These are phyloP conservation scores for Cryptococcus sp. DNA, from an alignment of 1,284 basidiomycete species.

Conservation along the genomic window DNA sequence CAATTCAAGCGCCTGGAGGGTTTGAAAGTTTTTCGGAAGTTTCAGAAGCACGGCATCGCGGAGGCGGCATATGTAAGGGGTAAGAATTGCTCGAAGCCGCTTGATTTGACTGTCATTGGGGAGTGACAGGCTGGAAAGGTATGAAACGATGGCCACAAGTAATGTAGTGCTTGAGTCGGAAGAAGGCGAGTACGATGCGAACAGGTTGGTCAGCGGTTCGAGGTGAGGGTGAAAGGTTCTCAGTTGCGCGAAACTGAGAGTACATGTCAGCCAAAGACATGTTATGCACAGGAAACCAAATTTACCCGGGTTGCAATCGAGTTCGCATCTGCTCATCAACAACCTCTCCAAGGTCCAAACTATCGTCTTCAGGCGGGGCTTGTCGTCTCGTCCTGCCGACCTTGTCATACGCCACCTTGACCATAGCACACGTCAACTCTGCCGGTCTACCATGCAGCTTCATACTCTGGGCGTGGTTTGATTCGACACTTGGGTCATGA, in stretches of 20 bases:
- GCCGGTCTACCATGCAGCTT: conserved; percentile 42
- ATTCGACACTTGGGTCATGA: conserved; percentile 7
- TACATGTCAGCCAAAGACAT: not conserved
- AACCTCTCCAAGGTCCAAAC: conserved; percentile 32
- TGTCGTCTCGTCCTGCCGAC: conserved; percentile 14
- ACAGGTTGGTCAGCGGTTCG: conserved; percentile 31
- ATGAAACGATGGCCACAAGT: conserved; percentile 30
- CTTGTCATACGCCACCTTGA: conserved; percentile 38
- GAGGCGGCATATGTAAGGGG: conserved; percentile 23
- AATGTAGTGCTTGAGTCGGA: conserved; percentile 21
- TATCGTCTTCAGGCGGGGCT: conserved; percentile 19
- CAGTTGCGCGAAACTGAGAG: conserved; percentile 31
- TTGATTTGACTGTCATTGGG: conserved; percentile 13
- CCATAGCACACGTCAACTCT: conserved; percentile 41
- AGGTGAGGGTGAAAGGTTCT: conserved; percentile 45
- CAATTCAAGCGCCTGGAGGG: conserved; percentile 42
- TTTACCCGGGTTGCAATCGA: conserved; percentile 35
- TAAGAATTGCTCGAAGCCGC: conserved; percentile 22
- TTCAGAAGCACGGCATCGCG: conserved; percentile 35
- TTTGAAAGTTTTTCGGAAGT: conserved; percentile 30
- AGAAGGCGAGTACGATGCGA: conserved; percentile 13
- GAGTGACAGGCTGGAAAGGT: conserved; percentile 34
- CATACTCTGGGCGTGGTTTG: conserved; percentile 21
- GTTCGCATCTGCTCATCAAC: conserved; percentile 24
- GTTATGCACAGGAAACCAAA: not conserved